Conservation (phyloP, 2,329 filamentous ascomycete species). For the Ophiocordyceps camponoti-leonardi region DNA sequence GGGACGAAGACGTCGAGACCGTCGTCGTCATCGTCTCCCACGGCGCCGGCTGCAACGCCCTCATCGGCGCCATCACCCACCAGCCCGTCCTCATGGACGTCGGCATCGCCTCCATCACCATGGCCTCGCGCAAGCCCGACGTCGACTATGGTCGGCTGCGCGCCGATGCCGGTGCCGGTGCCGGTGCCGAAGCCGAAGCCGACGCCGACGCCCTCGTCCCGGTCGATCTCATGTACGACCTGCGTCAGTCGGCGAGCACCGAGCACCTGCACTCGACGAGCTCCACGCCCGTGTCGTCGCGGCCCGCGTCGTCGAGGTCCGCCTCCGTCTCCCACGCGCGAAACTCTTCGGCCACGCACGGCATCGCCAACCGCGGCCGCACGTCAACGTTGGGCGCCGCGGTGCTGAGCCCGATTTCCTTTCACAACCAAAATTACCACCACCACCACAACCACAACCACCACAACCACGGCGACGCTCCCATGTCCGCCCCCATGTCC, state of each 20-base stretch:
- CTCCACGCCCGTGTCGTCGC: conserved; percentile 19
- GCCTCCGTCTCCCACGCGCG: conserved; percentile 15
- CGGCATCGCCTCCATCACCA: conserved; percentile 75
- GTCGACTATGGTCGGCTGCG: conserved; percentile 19
- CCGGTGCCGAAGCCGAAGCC: too few species aligned
- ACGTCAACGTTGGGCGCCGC: conserved; percentile 10
- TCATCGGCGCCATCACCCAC: conserved; percentile 82
- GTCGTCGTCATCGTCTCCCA: conserved; percentile 84
- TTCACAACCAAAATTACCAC: conserved; percentile 14
- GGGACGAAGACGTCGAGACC: conserved; percentile 52
- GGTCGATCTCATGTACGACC: conserved; percentile 50
- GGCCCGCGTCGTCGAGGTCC: conserved; percentile 15
- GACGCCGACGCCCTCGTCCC: too few species aligned
- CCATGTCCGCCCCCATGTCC: conserved; percentile 6
- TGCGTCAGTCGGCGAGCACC: conserved; percentile 56
- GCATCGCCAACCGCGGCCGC: conserved; percentile 15
- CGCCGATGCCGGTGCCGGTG: conserved; percentile 8
- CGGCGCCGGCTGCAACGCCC: conserved; percentile 86
- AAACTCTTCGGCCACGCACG: conserved; percentile 6
- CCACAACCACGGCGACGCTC: too few species aligned
- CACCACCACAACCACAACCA: too few species aligned
- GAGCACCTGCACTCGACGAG: conserved; percentile 45
- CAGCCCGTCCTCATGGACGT: conserved; percentile 86
- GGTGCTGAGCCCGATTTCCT: conserved; percentile 19
- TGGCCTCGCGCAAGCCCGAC: conserved; percentile 51